These are phyloP conservation scores for Phaeosphaeria sp. DNA, from an alignment of 2,329 filamentous ascomycete species.

Conservation along the genomic window DNA sequence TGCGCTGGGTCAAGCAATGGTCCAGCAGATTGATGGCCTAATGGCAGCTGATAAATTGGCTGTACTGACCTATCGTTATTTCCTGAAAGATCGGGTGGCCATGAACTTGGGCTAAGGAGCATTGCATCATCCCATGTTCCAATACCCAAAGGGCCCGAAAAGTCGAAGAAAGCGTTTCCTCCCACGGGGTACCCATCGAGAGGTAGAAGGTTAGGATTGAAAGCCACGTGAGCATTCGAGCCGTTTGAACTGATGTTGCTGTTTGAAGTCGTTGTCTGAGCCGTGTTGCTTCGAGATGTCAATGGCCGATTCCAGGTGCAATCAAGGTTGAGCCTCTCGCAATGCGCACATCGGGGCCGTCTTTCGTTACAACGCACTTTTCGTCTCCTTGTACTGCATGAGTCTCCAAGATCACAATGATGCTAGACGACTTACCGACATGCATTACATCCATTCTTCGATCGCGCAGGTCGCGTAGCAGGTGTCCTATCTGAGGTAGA, in stretches of 20 bases:
- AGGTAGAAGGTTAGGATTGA: constrained; percentile 15
- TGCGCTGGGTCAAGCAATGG: constrained; percentile 5
- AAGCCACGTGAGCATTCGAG: constrained; percentile 18
- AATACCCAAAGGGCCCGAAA: constrained; percentile 35
- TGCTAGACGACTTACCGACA: constrained; percentile 24
- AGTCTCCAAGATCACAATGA: constrained; percentile 7
- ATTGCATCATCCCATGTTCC: constrained; percentile 41
- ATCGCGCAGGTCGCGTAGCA: constrained; percentile 34
- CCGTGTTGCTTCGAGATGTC: constrained; percentile 20
- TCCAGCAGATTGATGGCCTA: constrained; percentile 21
- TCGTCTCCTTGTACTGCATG: constrained; percentile 48
- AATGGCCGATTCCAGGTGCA: constrained; percentile 56
- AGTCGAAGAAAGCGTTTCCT: constrained; percentile 31
- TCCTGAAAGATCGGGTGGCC: constrained; percentile 30
- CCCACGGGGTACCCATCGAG: constrained; percentile 28
- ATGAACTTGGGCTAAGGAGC: constrained; percentile 39
- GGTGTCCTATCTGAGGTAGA: constrained; percentile 13
- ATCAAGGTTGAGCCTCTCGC: constrained; percentile 60
- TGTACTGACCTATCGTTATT: constrained; percentile 2
- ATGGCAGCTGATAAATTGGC: constrained; percentile 26
- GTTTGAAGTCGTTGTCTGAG: constrained; percentile 21
- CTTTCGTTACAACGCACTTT: constrained; percentile 64
- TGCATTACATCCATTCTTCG: constrained; percentile 41
- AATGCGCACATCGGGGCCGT: constrained; percentile 60
- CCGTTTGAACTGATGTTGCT: neutral